Evolutionary conservation across 495 filamentous ascomycete species (phyloP).

Genomic region (Aspergillus indologenus): DNA sequence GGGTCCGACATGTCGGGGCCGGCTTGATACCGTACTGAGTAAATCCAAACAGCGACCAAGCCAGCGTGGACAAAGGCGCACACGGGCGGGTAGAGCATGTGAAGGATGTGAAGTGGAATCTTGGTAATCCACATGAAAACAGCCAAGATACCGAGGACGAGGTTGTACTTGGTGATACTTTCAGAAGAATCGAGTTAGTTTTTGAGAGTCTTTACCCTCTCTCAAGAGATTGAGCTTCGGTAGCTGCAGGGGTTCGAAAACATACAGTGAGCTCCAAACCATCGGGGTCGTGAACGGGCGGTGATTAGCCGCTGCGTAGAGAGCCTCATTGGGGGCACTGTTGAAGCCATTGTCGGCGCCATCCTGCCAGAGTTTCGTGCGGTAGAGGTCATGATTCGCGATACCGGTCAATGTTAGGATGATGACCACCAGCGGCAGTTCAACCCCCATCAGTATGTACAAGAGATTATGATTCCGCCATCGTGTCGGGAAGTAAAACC

Average conservation of each 20-base stretch:
- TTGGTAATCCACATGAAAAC: constrained; percentile 55
- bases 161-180: constrained; percentile 77
- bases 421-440: constrained; percentile 66
- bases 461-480: constrained; percentile 66
- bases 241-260: constrained; percentile 13
- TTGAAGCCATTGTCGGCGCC: constrained; percentile 79
- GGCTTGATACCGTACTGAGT: constrained; percentile 69
- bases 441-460: constrained; percentile 63
- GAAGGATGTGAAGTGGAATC: constrained; percentile 63
- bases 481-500: constrained; percentile 41
- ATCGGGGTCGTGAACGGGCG: constrained; percentile 62
- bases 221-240: background rate
- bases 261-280: constrained; percentile 82
- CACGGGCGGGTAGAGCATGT: constrained; percentile 68
- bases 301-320: constrained; percentile 79
- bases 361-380: constrained; percentile 77
- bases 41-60: constrained; percentile 61
- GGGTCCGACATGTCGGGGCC: constrained; percentile 78
- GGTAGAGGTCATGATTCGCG: constrained; percentile 73
- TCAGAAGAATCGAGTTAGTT: constrained; percentile 10
- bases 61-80: constrained; percentile 55
- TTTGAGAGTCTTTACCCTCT: no score
- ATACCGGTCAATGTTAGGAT: constrained; percentile 78
- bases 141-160: constrained; percentile 74
- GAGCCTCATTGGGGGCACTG: constrained; percentile 65